Base-by-base conservation (phyloP, 2,329 filamentous ascomycete species). In the Rutstroemia sp. region DNA sequence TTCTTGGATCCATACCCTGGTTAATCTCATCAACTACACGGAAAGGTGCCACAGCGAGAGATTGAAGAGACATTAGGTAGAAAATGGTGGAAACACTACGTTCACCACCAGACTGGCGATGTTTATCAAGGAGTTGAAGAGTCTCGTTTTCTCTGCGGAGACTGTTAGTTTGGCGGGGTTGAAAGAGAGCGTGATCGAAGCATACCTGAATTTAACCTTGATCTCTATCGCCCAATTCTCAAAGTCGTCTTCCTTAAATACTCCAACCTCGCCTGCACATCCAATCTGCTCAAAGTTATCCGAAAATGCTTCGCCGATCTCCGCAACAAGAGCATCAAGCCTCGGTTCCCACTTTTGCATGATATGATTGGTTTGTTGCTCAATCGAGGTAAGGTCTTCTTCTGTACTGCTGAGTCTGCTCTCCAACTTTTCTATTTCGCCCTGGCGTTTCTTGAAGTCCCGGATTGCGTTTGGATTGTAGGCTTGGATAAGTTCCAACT, bases 11-110 rank as follows among this genome's bases (percentile, higher is more conserved):
- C 94, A 99, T 99, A 63, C 94, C 94, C 74, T 99, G 94, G 69
- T 99, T 99, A 78, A 99, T 99, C 75, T 99, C 94, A 73, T 99
- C 94, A 58, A 99, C 94, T 50, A 99, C 92, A 52, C 94, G 90
- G 81, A 99, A 99, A 1, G 94, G 94, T 3, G 92, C 91, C 66
- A 91, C 88, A 16, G 94, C 92, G 66, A 99, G 85, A 50, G 89
- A 89, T 71, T 99, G 94, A 25, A 99, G 81, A 5, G 94, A 90
- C 92, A 99, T 97, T 56, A 99, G 89, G 74, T 95, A 99, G 79
- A 97, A 99, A 68, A 97, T 95, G 14, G 94, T 99, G 21, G 90
- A 95, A 21, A 99, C 92, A 23, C 94, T 90, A 58, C 94, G 87
- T 75, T 99, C 94, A 61, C 94, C 94, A 66, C 94, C 94, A 1